These are phyloP conservation scores for Boletus tylopilopsis DNA, from an alignment of 768 basidiomycete species.

Conservation along the genomic window DNA sequence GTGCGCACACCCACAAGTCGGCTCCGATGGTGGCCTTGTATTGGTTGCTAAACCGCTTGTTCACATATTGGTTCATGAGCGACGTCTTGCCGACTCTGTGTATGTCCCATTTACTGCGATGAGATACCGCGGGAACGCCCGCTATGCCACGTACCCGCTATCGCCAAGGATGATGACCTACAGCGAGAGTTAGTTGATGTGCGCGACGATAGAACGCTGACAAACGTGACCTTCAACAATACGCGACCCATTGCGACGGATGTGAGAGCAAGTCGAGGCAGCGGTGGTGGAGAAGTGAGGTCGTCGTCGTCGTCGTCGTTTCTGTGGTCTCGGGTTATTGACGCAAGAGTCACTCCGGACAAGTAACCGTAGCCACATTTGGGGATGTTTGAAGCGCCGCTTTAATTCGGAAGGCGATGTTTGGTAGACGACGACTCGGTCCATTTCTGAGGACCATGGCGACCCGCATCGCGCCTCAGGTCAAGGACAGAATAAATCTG, in stretches of 20 bases:
- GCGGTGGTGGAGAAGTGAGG: background rate
- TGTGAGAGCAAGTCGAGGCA: background rate
- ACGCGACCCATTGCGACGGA: conserved; percentile 67
- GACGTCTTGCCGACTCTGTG: conserved; percentile 96
- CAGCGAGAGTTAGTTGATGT: conserved; percentile 7
- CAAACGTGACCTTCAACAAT: conserved; percentile 65
- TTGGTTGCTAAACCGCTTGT: conserved; percentile 99
- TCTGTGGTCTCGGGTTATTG: conserved; percentile 11
- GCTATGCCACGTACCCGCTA: conserved; percentile 64
- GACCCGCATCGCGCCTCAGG: conserved; percentile 29
- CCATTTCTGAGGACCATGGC: conserved; percentile 26
- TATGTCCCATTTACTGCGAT: conserved; percentile 1
- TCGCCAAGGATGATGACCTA: conserved; percentile 99
- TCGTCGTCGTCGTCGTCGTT: conserved; percentile 7
- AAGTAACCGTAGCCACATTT: conserved; percentile 16
- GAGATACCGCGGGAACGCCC: conserved; percentile 6
- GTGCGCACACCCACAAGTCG: conserved; percentile 70
- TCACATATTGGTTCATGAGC: conserved; percentile 99
- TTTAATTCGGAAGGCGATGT: conserved; percentile 7
- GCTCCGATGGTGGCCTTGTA: conserved; percentile 99
- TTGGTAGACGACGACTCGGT: background rate
- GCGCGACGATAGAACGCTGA: background rate
- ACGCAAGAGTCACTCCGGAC: too few relatives aligned
- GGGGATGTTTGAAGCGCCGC: conserved; percentile 25
- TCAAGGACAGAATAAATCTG: conserved; percentile 45